A percentile compares a stretch with the other conserved stretches of the same genome.
phyloP scores from a whole-genome alignment of 1,284 basidiomycete species.

The Apiotrichum porosum region DNA sequence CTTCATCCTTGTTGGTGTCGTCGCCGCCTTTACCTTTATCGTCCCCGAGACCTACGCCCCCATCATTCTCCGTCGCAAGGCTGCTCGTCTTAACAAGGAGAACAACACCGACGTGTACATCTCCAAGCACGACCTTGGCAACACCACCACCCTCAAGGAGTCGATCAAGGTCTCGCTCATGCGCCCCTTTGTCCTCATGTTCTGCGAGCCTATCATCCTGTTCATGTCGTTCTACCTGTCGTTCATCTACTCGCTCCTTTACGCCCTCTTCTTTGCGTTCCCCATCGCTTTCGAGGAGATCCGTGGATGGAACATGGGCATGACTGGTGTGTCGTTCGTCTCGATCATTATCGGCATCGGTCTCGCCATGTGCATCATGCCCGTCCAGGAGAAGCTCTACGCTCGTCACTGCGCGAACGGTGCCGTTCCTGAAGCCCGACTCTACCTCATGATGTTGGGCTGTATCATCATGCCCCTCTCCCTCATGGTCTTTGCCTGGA shows the following conservation, averaged over 20 bases:
- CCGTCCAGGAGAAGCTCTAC: conserved; percentile 41
- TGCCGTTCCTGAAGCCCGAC: conserved; percentile 32
- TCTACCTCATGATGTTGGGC: conserved; percentile 39
- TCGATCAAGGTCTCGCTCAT: conserved; percentile 44
- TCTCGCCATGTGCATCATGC: conserved; percentile 31
- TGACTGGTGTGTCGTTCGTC: conserved; percentile 45
- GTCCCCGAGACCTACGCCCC: conserved; percentile 49
- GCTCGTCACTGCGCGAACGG: conserved; percentile 19
- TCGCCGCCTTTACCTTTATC: conserved; percentile 34
- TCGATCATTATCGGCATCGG: conserved; percentile 41
- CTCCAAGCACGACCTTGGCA: conserved; percentile 41
- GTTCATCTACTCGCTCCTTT: conserved; percentile 50
- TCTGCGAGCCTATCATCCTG: conserved; percentile 49
- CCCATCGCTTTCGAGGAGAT: conserved; percentile 45
- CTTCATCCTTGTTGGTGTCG: conserved; percentile 42
- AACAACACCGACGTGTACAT: conserved; percentile 42
- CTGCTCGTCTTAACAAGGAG: conserved; percentile 42
- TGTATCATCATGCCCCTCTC: conserved; percentile 42
- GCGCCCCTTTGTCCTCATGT: conserved; percentile 48
- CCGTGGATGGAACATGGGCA: conserved; percentile 42
- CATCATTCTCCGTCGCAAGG: conserved; percentile 43
- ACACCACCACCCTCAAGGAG: conserved; percentile 27
- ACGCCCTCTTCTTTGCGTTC: conserved; percentile 45
- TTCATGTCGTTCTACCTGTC: conserved; percentile 51
- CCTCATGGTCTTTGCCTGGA: conserved; percentile 49